Evolutionary conservation across 192 early-diverging fungal species (phyloP).

Genomic region (Gaertneriomyces sp.): DNA sequence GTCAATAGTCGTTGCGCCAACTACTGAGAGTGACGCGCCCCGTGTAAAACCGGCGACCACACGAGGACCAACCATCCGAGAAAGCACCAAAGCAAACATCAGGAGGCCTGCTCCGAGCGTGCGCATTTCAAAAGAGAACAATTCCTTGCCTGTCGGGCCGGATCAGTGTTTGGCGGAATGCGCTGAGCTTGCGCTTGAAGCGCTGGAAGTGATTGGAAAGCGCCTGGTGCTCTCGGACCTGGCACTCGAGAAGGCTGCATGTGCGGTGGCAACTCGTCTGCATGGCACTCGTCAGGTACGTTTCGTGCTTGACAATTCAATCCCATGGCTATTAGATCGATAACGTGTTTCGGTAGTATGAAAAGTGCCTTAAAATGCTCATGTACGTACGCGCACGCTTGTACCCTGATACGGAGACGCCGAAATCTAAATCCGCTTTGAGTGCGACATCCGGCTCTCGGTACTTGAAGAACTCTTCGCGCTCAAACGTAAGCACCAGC

Average conservation of each 20-base stretch:
- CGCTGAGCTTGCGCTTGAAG: slow-evolving; percentile 1
- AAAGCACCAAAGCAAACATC: background rate
- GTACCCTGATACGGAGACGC: too few relatives aligned
- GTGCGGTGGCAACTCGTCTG: slow-evolving; percentile 13
- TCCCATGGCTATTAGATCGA: background rate
- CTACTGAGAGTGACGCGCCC: background rate
- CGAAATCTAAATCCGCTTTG: too few relatives aligned
- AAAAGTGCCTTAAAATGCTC: background rate
- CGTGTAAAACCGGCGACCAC: background rate
- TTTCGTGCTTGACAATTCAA: background rate
- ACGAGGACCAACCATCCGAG: background rate
- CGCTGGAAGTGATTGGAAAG: background rate
- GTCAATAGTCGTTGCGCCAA: background rate
- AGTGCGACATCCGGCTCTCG: too few relatives aligned
- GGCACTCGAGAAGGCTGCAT: slow-evolving; percentile 16
- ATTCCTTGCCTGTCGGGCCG: background rate
- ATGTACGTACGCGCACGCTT: slow-evolving; percentile 6
- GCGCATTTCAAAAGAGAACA: background rate
- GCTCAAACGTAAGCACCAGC: too few relatives aligned
- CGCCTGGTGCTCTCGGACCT: background rate
- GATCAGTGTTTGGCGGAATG: slow-evolving; percentile 7
- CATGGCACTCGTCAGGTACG: slow-evolving; percentile 7
- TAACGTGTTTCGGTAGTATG: background rate
- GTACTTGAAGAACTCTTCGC: too few relatives aligned
- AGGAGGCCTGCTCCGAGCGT: background rate